Evolutionary conservation across 1,284 basidiomycete species (phyloP).

Genomic region (Bothia castanella): DNA sequence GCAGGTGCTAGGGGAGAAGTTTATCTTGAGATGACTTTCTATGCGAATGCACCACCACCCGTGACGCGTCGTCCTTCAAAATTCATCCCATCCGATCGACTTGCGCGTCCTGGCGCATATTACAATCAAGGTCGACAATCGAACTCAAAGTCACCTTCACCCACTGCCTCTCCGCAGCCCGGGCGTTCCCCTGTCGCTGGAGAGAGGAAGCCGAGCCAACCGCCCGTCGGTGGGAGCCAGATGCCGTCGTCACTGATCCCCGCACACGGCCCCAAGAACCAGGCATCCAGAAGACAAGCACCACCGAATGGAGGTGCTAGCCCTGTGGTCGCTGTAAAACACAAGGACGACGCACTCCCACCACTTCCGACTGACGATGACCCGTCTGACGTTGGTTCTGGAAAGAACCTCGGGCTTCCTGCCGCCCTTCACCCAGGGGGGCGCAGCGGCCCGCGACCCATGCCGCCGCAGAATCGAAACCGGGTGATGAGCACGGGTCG

Average conservation of each 20-base stretch:
- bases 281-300: slow-evolving; percentile 7
- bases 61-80: slow-evolving; percentile 45
- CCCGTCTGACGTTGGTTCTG: slow-evolving; percentile 4
- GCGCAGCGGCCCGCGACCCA: slow-evolving; percentile 24
- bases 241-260: slow-evolving; percentile 26
- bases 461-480: slow-evolving; percentile 23
- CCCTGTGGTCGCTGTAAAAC: not conserved
- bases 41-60: slow-evolving; percentile 54
- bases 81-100: slow-evolving; percentile 42
- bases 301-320: not conserved
- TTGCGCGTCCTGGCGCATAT: slow-evolving; percentile 33
- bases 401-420: slow-evolving; percentile 33
- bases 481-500: slow-evolving; percentile 10
- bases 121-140: slow-evolving; percentile 11
- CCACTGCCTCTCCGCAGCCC: slow-evolving; percentile 8
- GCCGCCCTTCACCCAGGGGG: slow-evolving; percentile 43
- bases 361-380: slow-evolving; percentile 25
- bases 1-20: slow-evolving; percentile 60
- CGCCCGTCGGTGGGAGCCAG: not conserved
- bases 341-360: too few species aligned
- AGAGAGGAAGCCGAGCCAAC: slow-evolving; percentile 17
- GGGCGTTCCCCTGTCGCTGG: not conserved
- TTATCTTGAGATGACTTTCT: slow-evolving; percentile 80
- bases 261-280: slow-evolving; percentile 15
- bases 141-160: slow-evolving; percentile 3